Evolutionary conservation across 129 eudicot species (phyloP).

Genomic region (Flaveria linearis): DNA sequence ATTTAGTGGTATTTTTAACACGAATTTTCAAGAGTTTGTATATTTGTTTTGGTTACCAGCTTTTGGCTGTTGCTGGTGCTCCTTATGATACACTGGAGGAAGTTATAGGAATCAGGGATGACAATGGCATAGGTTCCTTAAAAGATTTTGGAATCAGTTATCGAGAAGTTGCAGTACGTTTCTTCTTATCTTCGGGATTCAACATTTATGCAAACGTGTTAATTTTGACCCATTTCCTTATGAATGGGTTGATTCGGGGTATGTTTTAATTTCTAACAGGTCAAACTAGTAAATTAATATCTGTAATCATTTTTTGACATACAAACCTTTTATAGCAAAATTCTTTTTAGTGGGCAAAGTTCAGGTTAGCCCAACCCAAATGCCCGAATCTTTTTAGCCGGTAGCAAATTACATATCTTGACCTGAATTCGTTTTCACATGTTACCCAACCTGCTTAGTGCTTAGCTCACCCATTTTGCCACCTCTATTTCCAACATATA

Average conservation of each 20-base stretch:
- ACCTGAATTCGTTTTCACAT: not conserved
- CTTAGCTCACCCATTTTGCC: not conserved
- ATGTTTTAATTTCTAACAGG: not conserved
- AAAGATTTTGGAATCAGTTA: conserved; percentile 82
- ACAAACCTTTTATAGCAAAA: not conserved
- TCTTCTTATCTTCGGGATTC: not conserved
- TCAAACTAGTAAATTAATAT: not conserved
- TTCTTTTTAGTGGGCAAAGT: not conserved
- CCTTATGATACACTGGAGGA: conserved; percentile 98
- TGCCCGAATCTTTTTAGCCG: not conserved
- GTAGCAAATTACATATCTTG: not conserved
- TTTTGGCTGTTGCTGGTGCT: conserved; percentile 98
- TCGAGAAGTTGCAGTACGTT: conserved; percentile 87
- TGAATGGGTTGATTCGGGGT: not conserved
- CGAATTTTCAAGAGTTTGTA: conserved; percentile 8
- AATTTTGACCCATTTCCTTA: not conserved
- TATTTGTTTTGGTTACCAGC: conserved; percentile 48
- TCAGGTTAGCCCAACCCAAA: not conserved
- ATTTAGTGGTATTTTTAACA: not conserved
- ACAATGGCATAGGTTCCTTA: conserved; percentile 70
- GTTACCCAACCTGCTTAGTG: not conserved
- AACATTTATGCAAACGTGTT: not conserved
- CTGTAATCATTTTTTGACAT: not conserved
- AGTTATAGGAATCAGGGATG: conserved; percentile 93
- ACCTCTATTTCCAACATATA: not conserved